Base-by-base conservation (phyloP, 2,329 filamentous ascomycete species). In the Microsporum audouinii region DNA sequence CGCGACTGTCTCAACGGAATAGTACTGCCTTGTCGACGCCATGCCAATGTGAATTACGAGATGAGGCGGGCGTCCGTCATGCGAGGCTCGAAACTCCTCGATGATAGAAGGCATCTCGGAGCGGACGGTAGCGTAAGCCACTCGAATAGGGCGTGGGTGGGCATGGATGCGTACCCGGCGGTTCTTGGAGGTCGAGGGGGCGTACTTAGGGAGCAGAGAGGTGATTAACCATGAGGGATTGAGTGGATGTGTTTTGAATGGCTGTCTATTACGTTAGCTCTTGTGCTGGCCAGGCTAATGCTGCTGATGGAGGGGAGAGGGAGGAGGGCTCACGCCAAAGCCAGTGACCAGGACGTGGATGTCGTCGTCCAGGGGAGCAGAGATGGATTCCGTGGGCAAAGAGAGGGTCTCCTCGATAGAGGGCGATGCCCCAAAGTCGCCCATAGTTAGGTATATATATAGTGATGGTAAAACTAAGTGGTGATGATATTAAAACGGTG, bases 181-280 rank as follows among this genome's bases (percentile, higher is more conserved):
- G 66, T 69, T 60, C 65, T 67, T 38, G 7, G 62, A 57, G 23
- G 66, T 63, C 2, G 65, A 75, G 1, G 84, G 82, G 3, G 91
- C 80, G 66, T 82, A 80, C 1, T 80, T 72, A 2, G 89, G 86
- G n/a, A 95, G 82, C 23, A 77, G 78, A 31, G 78, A 80, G 57
- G 87, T 84, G 69, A 95, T 91, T 70, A 91, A 82, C 81, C 84
- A 91, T 2, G 89, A 90, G 6, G 90, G 89, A 70, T 95, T 95
- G 63, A 86, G 76, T 33, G 85, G 83, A 69, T 86, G 85, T 51
- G 86, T 79, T 67, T 86, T 85, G 73, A 95, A 95, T 1, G 90
- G 87, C 88, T 92, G 65, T 43, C 31, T n/a, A 17, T 23, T 23
- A 23, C 17, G 17, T 23, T 23, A 23, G 17, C 17, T 23, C 17